A percentile compares a stretch with the other conserved stretches of the same genome.
These are phyloP conservation scores for Chloranthus sessilifolius DNA, from an alignment of 164 flowering plant species.

Conservation along the genomic window DNA sequence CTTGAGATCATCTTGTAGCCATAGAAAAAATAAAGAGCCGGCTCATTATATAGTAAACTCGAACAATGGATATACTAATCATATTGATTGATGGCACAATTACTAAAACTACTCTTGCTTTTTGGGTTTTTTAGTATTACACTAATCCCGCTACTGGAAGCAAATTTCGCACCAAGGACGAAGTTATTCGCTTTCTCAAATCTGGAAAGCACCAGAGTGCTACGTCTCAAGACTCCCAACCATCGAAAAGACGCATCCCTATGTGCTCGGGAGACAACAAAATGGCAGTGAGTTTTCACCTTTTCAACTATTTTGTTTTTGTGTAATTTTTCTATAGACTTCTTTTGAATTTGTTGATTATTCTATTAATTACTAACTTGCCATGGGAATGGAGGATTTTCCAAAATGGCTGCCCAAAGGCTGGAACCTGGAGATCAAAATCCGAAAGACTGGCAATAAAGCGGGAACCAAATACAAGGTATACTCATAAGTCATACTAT, in stretches of 20 bases:
- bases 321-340: background rate
- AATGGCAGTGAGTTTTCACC: constrained; percentile 19
- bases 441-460: constrained; percentile 20
- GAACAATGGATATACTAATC: too few species aligned
- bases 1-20: too few species aligned
- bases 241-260: background rate
- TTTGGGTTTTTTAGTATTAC: constrained; percentile 26
- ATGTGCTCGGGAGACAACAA: constrained; percentile 9
- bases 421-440: constrained; percentile 35
- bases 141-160: constrained; percentile 19
- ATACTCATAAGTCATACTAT: too few species aligned
- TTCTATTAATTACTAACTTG: constrained; percentile 13
- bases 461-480: constrained; percentile 37
- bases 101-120: too few species aligned
- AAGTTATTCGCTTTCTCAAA: constrained; percentile 15
- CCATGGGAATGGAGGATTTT: constrained; percentile 5
- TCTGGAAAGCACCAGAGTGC: background rate
- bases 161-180: constrained; percentile 31
- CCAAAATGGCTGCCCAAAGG: constrained; percentile 45
- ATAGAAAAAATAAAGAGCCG: too few species aligned
- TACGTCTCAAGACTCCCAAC: constrained; percentile 10
- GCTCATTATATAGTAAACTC: too few species aligned
- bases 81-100: too few species aligned
- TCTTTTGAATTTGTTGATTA: background rate
- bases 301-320: background rate